phyloP scores from a whole-genome alignment of 75 land plant genomes.

The Picea glauca region DNA sequence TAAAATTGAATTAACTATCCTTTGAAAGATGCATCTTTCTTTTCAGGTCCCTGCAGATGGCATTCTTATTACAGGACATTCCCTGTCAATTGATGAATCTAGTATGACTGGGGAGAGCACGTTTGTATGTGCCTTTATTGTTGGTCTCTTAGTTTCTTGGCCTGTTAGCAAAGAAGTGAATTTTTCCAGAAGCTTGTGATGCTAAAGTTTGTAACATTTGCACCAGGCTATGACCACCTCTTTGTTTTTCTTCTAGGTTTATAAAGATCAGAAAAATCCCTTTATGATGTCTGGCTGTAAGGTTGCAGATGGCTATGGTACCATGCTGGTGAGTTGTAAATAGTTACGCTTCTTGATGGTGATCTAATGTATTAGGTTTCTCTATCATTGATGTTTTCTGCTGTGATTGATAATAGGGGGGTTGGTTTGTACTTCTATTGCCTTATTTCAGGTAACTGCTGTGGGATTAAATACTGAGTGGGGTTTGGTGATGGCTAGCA shows the following conservation, averaged over 20 bases:
- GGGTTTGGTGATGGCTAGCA: constrained; percentile 84
- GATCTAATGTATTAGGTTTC: too few relatives aligned
- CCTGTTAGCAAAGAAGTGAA: neutral
- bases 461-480: constrained; percentile 85
- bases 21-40: neutral
- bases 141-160: neutral
- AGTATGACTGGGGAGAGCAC: constrained; percentile 87
- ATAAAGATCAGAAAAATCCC: constrained; percentile 54
- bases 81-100: constrained; percentile 75
- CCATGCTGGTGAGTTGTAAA: constrained; percentile 63
- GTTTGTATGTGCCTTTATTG: constrained; percentile 32
- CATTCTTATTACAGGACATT: constrained; percentile 57
- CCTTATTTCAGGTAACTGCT: constrained; percentile 59
- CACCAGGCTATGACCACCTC: neutral
- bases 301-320: constrained; percentile 79
- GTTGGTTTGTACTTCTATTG: too few relatives aligned
- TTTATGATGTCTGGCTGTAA: constrained; percentile 87
- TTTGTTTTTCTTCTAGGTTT: constrained; percentile 34
- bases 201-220: neutral
- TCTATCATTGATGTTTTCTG: too few relatives aligned
- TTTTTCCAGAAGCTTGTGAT: neutral
- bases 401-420: too few relatives aligned
- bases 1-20: neutral
- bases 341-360: too few relatives aligned
- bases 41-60: constrained; percentile 84